Base-by-base conservation (phyloP, 2,329 filamentous ascomycete genomes). In the Calonectria naviculata region DNA sequence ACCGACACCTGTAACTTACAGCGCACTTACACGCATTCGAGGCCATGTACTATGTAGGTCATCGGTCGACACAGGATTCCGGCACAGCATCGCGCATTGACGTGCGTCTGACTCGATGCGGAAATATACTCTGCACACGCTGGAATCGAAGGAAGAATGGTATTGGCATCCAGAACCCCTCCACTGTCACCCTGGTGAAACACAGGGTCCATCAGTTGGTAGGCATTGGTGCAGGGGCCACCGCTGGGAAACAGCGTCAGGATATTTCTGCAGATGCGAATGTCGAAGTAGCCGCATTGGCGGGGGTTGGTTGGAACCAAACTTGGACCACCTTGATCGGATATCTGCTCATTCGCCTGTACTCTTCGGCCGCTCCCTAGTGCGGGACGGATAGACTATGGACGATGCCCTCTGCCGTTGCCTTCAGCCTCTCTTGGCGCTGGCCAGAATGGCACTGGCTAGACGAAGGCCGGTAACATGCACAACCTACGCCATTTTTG, bases 121-220 rank as follows among this genome's bases (percentile, higher is more conserved):
- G 26, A 60, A 60, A 41, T 60, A 41, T 47, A 29, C 41, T 46
- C 36, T 41, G 36, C 41, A 24, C 24, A 44, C 34, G 47, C 29
- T 69, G 47, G 44, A 64, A 65, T 54, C 52, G 34, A 64, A 34
- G 58, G 38, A 46, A 65, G 34, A 63, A 70, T 36, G 28, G 24
- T 28, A 44, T 56, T 38, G 29, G 41, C 64, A 54, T 60, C 67
- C 69, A 72, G 65, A 67, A 68, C 63, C 49, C 38, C 38, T 61
- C 54, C 29, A 60, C 67, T 52, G 56, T n/a, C 52, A 58, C 67
- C 65, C 68, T 75, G 58, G 76, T 78, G 75, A 78, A 78, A 78
- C 76, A 74, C 76, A 74, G 46, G 69, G 67, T 60, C 70, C 64
- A 76, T 68, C 74, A 74, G 36, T 28, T 31, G 46, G 68, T n/a